These are phyloP conservation scores for Paramyrothecium sp. DNA, from an alignment of 2,329 filamentous ascomycete genomes.

Conservation along the genomic window DNA sequence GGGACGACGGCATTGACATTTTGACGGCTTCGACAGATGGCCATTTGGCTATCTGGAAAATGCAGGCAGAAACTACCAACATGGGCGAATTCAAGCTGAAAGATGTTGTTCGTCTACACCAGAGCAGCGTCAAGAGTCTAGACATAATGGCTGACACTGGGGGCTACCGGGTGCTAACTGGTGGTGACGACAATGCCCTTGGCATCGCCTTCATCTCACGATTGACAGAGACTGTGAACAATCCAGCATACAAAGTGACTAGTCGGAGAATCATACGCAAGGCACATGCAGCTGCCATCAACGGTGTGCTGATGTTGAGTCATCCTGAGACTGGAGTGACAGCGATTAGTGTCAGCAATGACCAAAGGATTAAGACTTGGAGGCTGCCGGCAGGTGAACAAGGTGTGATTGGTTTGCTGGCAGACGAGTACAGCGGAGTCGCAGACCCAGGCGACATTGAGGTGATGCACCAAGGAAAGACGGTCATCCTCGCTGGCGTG, in stretches of 20 bases:
- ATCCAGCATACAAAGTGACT: slow-evolving; percentile 17
- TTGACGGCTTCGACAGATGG: slow-evolving; percentile 83
- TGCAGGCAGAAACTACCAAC: slow-evolving; percentile 3
- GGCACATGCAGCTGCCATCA: slow-evolving; percentile 73
- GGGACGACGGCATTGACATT: slow-evolving; percentile 33
- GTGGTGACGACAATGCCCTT: slow-evolving; percentile 86
- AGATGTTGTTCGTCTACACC: slow-evolving; percentile 59
- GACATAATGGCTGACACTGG: slow-evolving; percentile 35
- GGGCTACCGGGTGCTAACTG: slow-evolving; percentile 61
- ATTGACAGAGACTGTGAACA: slow-evolving; percentile 10
- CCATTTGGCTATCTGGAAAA: slow-evolving; percentile 46
- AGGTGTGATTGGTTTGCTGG: slow-evolving; percentile 36
- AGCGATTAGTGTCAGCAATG: slow-evolving; percentile 54
- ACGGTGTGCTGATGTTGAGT: slow-evolving; percentile 45
- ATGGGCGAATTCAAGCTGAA: slow-evolving; percentile 21
- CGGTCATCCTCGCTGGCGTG: slow-evolving; percentile 41
- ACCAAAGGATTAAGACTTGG: slow-evolving; percentile 61
- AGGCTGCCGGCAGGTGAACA: slow-evolving; percentile 23
- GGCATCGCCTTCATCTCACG: slow-evolving; percentile 45
- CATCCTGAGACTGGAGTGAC: slow-evolving; percentile 11
- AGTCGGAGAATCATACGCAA: slow-evolving; percentile 30
- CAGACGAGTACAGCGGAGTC: slow-evolving; percentile 55
- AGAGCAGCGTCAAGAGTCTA: slow-evolving; percentile 74
- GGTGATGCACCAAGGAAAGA: slow-evolving; percentile 24
- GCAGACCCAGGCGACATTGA: slow-evolving; percentile 57